Conservation (phyloP, 2,329 filamentous ascomycete genomes). For the Colletotrichum zoysiae region DNA sequence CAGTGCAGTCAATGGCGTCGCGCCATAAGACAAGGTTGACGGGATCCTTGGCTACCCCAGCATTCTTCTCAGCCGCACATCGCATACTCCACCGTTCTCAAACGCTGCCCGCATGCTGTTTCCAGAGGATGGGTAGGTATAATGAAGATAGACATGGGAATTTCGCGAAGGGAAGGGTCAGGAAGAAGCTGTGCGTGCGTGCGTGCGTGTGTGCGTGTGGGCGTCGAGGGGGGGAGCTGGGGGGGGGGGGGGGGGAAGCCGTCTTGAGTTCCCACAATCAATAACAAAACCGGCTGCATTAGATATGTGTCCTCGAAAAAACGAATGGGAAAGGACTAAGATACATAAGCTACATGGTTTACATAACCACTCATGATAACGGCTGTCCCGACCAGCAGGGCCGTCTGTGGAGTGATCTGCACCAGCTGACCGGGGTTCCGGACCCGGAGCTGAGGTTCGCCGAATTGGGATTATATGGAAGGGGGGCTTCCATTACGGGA, state of each 20-base stretch:
- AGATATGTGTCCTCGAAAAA: constrained; percentile 13
- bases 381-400: constrained; percentile 34
- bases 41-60: constrained; percentile 15
- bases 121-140: constrained; percentile 2
- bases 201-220: neutral
- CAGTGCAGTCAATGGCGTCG: constrained; percentile 9
- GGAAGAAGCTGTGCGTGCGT: neutral
- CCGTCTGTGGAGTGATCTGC: constrained; percentile 40
- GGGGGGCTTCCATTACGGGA: neutral
- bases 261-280: constrained; percentile 15
- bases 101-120: constrained; percentile 33
- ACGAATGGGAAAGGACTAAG: neutral
- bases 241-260: neutral
- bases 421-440: constrained; percentile 27
- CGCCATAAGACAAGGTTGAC: neutral
- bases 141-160: constrained; percentile 1
- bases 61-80: constrained; percentile 19
- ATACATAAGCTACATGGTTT: neutral
- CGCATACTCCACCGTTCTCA: constrained; percentile 29
- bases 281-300: constrained; percentile 4
- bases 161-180: constrained; percentile 2
- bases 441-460: constrained; percentile 31
- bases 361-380: neutral
- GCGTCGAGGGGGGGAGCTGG: neutral
- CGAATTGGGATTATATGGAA: constrained; percentile 19